phyloP scores from a whole-genome alignment of 768 basidiomycete species.

The Gelatoporia subvermispora region DNA sequence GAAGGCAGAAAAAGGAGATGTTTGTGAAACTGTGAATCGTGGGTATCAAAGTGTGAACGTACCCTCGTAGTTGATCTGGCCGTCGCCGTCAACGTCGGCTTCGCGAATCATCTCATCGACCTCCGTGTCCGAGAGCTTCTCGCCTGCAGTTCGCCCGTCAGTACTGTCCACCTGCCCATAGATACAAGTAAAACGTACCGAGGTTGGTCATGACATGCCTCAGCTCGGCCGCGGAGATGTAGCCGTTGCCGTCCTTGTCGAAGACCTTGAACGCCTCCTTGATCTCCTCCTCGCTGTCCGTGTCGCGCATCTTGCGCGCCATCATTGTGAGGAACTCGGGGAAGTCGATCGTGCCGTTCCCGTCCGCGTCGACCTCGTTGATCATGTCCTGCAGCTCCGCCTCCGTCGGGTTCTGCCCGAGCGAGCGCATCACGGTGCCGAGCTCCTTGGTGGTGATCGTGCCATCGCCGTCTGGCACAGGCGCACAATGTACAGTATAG shows the following conservation, averaged over 20 bases:
- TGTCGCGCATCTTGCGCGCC: slow-evolving; percentile 87
- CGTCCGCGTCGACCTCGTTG: slow-evolving; percentile 89
- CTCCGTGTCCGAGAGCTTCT: slow-evolving; percentile 82
- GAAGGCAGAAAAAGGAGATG: neutral
- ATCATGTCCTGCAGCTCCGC: slow-evolving; percentile 93
- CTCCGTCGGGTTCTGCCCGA: slow-evolving; percentile 91
- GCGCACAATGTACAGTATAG: neutral
- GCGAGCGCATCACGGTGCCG: slow-evolving; percentile 89
- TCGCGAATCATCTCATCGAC: slow-evolving; percentile 98
- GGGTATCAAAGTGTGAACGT: slow-evolving; percentile 16
- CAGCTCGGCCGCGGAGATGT: slow-evolving; percentile 81
- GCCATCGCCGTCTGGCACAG: slow-evolving; percentile 74
- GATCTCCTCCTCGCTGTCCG: slow-evolving; percentile 92
- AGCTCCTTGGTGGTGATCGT: slow-evolving; percentile 89
- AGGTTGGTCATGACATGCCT: slow-evolving; percentile 90
- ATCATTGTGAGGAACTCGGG: slow-evolving; percentile 79
- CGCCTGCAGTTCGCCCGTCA: slow-evolving; percentile 41
- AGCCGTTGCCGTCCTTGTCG: slow-evolving; percentile 93
- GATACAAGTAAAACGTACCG: slow-evolving; percentile 41
- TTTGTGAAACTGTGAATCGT: slow-evolving; percentile 2
- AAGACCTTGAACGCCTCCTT: slow-evolving; percentile 96
- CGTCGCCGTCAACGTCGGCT: slow-evolving; percentile 91
- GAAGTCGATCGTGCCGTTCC: slow-evolving; percentile 84
- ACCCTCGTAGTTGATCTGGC: slow-evolving; percentile 90
- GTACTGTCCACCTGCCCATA: neutral